Base-by-base conservation (phyloP, 192 early-diverging fungal genomes). In the Dissophora ornata region DNA sequence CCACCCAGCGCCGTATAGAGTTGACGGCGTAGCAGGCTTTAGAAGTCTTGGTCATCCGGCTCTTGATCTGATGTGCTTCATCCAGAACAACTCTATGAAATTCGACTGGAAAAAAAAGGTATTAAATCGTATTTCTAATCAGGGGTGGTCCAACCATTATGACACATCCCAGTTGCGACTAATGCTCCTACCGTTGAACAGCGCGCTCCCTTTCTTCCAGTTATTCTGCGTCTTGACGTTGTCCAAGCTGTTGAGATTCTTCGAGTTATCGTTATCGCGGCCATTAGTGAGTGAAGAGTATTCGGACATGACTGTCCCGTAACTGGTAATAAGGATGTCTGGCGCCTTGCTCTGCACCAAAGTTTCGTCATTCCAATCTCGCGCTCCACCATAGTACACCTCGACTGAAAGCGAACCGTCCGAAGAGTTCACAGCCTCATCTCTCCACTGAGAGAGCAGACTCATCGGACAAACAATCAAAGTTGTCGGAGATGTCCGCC, bases 11-110 rank as follows among this genome's bases (percentile, higher is more conserved):
- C 15, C 91, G 77, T 30, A 81, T 71, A 15, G 91, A 90, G 9
- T 77, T 80, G 15, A 98, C 58, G 10, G 87, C 84, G 61, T 85
- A 87, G 16, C 90, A 89, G 0, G 92, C 94, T 53, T 90, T 89
- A 4, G 92, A 82, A 19, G 93, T 92, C 45, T 86, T 79, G 26
- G 92, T 96, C 48, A 82, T 83, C 10, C 88, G 79, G 61, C 92
- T 91, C 58, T 97, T 97, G 62, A 98, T 97, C 19, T 89, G 86
- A 78, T 98, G 96, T 0, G 96, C 96, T 75, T 98, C 96, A 61
- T 98, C 96, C 33, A 98, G 71, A n/a, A 98, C 90, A 15, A 96
- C 83, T 33, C 97, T 82, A 65, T 90, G 87, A 89, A 94, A 98
- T 40, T 93, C 85, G 3, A 96, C 83, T 7, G 80, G 68, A 40